These are phyloP conservation scores for Roridomyces roridus DNA, from an alignment of 768 basidiomycete genomes.

Conservation along the genomic window DNA sequence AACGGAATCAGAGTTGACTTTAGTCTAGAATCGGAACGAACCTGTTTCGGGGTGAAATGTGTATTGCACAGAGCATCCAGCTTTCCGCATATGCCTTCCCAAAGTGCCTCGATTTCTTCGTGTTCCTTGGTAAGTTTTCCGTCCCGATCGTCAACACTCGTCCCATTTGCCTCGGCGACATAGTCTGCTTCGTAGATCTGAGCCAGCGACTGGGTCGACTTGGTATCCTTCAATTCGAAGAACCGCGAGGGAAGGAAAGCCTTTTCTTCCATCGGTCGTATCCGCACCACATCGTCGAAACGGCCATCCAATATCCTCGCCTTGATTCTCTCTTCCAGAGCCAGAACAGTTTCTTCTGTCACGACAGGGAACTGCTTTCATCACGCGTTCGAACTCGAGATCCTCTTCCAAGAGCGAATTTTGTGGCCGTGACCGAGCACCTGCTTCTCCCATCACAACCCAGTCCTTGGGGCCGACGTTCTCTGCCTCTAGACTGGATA, in stretches of 20 bases:
- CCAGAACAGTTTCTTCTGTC: slow-evolving; percentile 84
- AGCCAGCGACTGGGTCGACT: slow-evolving; percentile 88
- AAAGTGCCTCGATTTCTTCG: slow-evolving; percentile 79
- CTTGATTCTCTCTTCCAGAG: slow-evolving; percentile 91
- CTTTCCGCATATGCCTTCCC: slow-evolving; percentile 87
- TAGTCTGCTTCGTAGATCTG: slow-evolving; percentile 97
- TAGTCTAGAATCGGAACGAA: too few species aligned
- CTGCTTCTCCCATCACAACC: slow-evolving; percentile 92
- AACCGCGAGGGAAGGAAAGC: slow-evolving; percentile 91
- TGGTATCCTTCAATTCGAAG: slow-evolving; percentile 88
- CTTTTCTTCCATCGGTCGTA: slow-evolving; percentile 77
- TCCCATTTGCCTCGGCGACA: slow-evolving; percentile 64
- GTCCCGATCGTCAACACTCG: slow-evolving; percentile 76
- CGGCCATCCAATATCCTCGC: slow-evolving; percentile 81
- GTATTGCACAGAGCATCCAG: slow-evolving; percentile 94
- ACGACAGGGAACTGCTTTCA: slow-evolving; percentile 87
- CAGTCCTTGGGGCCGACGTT: slow-evolving; percentile 92
- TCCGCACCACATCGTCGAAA: slow-evolving; percentile 93
- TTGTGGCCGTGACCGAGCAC: slow-evolving; percentile 80
- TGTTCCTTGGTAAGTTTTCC: slow-evolving; percentile 90
- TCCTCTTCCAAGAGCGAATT: slow-evolving; percentile 94
- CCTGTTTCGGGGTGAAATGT: slow-evolving; percentile 94
- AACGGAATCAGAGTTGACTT: too few species aligned
- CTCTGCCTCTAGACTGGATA: slow-evolving; percentile 80
- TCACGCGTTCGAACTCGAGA: slow-evolving; percentile 91